Percentiles rank a stretch among this genome's conserved stretches.
Evolutionary conservation across 1,284 basidiomycete genomes (phyloP).

Genomic region (Fomitopsis betulina): DNA sequence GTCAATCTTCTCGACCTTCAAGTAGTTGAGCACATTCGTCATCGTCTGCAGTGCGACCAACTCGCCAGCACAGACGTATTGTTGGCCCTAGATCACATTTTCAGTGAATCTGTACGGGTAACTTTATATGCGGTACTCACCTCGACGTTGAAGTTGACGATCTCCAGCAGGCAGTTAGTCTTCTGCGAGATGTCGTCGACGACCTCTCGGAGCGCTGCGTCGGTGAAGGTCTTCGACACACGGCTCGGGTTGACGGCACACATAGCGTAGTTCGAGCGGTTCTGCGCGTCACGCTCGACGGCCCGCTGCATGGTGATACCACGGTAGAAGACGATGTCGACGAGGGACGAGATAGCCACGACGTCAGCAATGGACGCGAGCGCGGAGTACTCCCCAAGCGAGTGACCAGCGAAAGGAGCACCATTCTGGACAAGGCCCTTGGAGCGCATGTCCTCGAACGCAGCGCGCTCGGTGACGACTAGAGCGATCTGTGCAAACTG

Average conservation of each 20-base stretch:
- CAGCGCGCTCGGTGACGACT: constrained; percentile 96
- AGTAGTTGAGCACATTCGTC: constrained; percentile 94
- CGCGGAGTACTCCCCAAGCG: constrained; percentile 97
- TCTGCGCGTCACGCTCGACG: constrained; percentile 89
- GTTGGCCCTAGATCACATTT: constrained; percentile 64
- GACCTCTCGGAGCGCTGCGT: constrained; percentile 90
- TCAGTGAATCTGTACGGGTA: background rate
- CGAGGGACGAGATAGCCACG: constrained; percentile 91
- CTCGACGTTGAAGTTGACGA: constrained; percentile 98
- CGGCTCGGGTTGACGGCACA: constrained; percentile 97
- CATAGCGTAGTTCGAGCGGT: constrained; percentile 97
- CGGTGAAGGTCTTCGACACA: constrained; percentile 91
- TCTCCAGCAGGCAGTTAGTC: constrained; percentile 85
- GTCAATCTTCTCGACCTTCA: constrained; percentile 97
- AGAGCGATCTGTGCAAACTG: constrained; percentile 98
- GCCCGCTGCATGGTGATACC: constrained; percentile 99
- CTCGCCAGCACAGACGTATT: constrained; percentile 98
- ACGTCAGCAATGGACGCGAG: constrained; percentile 96
- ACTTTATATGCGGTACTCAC: constrained; percentile 34
- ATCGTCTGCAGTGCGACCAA: constrained; percentile 89
- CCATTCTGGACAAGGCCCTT: constrained; percentile 92
- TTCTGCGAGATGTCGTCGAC: constrained; percentile 83
- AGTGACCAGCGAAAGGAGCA: constrained; percentile 96
- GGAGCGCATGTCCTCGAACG: constrained; percentile 96
- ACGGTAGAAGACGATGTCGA: constrained; percentile 98